A percentile compares a stretch with the other conserved stretches of the same genome.
Conservation (phyloP, 352 stramenopile genomes). For the Pythium scleroteichum region DNA sequence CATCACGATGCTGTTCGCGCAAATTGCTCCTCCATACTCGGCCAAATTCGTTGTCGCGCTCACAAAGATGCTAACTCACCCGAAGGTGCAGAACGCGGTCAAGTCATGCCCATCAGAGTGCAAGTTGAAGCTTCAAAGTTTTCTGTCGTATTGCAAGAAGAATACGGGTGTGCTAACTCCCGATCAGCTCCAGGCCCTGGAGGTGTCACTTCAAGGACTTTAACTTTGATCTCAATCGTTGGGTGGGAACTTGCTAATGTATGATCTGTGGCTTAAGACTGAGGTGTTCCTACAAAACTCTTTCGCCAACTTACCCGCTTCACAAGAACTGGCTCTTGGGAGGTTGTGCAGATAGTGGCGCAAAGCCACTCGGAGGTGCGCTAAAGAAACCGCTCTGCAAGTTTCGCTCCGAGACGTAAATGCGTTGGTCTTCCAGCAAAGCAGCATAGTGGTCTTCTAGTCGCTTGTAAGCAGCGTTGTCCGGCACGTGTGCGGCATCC, state of each 20-base stretch:
- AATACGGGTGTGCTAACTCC: conserved; percentile 53
- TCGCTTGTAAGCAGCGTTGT: conserved; percentile 54
- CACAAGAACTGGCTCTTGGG: neutral
- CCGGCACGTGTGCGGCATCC: conserved; percentile 32
- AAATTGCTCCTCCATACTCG: conserved; percentile 77
- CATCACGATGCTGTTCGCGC: conserved; percentile 74
- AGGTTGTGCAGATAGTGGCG: neutral
- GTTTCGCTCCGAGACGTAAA: conserved; percentile 45
- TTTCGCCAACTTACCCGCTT: neutral
- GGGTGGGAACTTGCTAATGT: too few species aligned
- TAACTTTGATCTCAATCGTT: neutral
- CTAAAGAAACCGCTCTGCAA: conserved; percentile 2
- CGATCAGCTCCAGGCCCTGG: conserved; percentile 68
- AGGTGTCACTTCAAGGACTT: conserved; percentile 44
- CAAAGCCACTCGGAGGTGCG: neutral
- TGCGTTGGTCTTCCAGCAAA: conserved; percentile 64
- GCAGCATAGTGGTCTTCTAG: conserved; percentile 75
- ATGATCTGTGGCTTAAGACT: neutral
- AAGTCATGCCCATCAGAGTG: conserved; percentile 78
- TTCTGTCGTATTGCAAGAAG: conserved; percentile 71
- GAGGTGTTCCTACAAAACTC: neutral
- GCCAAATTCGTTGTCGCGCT: conserved; percentile 70
- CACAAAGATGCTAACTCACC: conserved; percentile 76
- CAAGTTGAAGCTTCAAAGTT: conserved; percentile 71
- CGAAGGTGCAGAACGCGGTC: conserved; percentile 83